A percentile compares a stretch with the other conserved stretches of the same genome.
phyloP scores from a whole-genome alignment of 2,329 filamentous ascomycete genomes.

The Anisogramma anomala region DNA sequence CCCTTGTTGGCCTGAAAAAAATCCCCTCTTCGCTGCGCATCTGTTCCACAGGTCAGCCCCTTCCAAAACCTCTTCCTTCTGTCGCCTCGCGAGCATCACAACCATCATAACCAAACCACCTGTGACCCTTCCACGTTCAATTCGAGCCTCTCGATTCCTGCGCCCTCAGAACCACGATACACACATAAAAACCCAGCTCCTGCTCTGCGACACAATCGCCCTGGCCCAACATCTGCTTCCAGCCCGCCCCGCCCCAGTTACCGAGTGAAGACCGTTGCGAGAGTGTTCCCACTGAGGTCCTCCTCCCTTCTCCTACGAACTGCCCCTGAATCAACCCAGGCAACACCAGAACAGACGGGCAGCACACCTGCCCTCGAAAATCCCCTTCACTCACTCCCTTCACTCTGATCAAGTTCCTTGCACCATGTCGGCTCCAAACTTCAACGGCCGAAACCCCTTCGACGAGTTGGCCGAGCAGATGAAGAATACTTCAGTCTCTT shows the following conservation, averaged over 20 bases:
- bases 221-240: neutral
- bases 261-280: constrained; percentile 4
- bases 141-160: neutral
- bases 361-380: neutral
- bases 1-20: no score
- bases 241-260: neutral
- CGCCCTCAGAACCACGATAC: neutral
- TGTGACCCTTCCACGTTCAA: neutral
- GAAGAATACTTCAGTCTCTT: constrained; percentile 7
- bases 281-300: constrained; percentile 3
- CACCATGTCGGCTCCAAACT: constrained; percentile 6
- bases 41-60: no score
- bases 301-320: neutral
- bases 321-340: neutral
- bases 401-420: neutral
- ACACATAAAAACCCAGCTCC: neutral
- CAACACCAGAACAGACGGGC: neutral
- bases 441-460: constrained; percentile 7
- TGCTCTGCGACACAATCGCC: neutral
- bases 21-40: no score
- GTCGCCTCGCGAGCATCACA: neutral
- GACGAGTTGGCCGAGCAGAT: constrained; percentile 14
- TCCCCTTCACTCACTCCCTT: neutral
- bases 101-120: no score
- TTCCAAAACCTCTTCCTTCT: neutral